These are phyloP conservation scores for Calocybe gangraenosa DNA, from an alignment of 768 basidiomycete species.

Conservation along the genomic window DNA sequence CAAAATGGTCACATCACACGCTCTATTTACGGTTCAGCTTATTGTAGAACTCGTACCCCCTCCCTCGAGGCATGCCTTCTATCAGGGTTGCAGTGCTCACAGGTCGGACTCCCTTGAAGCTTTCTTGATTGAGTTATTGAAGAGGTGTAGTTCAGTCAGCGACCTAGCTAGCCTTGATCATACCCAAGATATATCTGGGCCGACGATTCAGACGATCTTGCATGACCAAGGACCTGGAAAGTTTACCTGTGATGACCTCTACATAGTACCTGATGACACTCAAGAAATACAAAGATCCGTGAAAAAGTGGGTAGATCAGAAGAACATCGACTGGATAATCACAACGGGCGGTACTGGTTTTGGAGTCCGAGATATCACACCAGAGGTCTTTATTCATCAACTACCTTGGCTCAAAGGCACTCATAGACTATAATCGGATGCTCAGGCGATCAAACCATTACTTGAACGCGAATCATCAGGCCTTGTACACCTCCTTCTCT, in stretches of 20 bases:
- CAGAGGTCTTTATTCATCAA: constrained; percentile 53
- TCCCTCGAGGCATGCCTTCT: constrained; percentile 11
- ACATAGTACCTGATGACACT: constrained; percentile 67
- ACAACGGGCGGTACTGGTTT: constrained; percentile 90
- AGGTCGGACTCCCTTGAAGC: constrained; percentile 20
- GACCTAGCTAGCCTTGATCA: constrained; percentile 56
- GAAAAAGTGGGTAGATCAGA: constrained; percentile 37
- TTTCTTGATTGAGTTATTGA: constrained; percentile 3
- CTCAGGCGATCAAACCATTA: constrained; percentile 57
- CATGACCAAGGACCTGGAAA: constrained; percentile 19
- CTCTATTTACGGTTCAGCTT: neutral
- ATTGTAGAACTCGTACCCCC: no score
- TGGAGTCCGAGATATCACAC: constrained; percentile 74
- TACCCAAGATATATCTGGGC: constrained; percentile 62
- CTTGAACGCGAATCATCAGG: constrained; percentile 67
- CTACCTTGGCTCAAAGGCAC: neutral
- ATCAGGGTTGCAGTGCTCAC: constrained; percentile 27
- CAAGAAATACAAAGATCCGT: constrained; percentile 45
- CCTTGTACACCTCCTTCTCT: constrained; percentile 69
- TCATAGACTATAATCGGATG: neutral
- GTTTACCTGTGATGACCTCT: constrained; percentile 30
- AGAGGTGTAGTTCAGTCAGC: constrained; percentile 45
- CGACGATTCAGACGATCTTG: constrained; percentile 53
- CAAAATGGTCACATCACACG: neutral
- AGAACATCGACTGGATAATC: constrained; percentile 66